Conservation (phyloP, 2,329 filamentous ascomycete species). For the Cladosporium velox region DNA sequence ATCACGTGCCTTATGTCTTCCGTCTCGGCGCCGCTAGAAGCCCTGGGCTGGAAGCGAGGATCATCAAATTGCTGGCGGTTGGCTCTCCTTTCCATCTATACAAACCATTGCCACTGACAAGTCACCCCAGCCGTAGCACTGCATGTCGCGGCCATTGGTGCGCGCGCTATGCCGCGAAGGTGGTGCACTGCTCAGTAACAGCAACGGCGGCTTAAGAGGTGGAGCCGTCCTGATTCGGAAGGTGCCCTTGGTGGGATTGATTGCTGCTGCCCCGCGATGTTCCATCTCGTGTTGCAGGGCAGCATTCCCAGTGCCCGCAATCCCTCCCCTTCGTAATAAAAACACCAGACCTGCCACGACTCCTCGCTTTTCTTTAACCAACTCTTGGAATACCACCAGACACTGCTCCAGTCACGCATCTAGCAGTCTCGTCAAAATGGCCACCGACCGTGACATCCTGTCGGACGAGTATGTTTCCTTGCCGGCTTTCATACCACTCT, state of each 20-base stretch:
- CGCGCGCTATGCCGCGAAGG: background rate
- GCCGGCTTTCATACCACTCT: background rate
- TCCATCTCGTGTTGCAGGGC: background rate
- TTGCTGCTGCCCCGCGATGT: conserved; percentile 9
- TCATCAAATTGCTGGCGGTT: background rate
- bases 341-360: background rate
- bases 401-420: conserved; percentile 36
- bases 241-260: conserved; percentile 6
- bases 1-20: conserved; percentile 3
- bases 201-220: background rate
- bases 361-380: background rate
- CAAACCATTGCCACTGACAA: background rate
- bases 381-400: conserved; percentile 22
- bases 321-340: background rate
- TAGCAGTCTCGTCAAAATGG: conserved; percentile 43
- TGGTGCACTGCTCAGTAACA: background rate
- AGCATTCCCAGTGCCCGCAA: background rate
- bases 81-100: background rate
- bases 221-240: conserved; percentile 3
- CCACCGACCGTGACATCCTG: conserved; percentile 50
- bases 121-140: background rate
- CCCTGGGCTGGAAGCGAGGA: background rate
- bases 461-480: conserved; percentile 41
- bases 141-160: conserved; percentile 6
- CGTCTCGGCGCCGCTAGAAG: conserved; percentile 6